Percentiles rank a stretch among this genome's conserved stretches.
These are phyloP conservation scores for Rhizopus arrhizus DNA, from an alignment of 371 early-diverging fungal species.

Conservation along the genomic window DNA sequence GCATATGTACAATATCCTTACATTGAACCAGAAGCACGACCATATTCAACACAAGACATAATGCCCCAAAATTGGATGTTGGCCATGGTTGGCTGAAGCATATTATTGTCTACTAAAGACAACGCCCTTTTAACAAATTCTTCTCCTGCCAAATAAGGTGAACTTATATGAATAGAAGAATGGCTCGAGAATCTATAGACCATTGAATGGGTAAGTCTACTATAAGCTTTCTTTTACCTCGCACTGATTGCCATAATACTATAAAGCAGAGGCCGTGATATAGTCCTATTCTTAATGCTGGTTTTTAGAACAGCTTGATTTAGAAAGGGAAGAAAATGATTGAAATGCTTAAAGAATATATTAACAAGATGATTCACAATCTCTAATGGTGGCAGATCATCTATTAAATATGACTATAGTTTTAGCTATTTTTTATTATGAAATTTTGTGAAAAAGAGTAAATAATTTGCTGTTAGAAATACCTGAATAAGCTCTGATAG, in stretches of 20 bases:
- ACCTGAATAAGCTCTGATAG: neutral
- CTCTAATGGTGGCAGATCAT: constrained; percentile 48
- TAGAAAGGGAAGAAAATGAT: constrained; percentile 59
- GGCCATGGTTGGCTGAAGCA: constrained; percentile 54
- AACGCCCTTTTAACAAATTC: constrained; percentile 45
- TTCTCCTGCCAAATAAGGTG: constrained; percentile 51
- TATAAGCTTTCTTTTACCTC: constrained; percentile 25
- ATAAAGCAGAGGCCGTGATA: constrained; percentile 46
- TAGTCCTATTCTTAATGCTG: constrained; percentile 33
- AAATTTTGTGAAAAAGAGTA: no score
- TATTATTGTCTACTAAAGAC: constrained; percentile 37
- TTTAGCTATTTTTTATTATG: no score
- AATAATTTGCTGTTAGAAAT: neutral
- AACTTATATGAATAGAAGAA: constrained; percentile 40
- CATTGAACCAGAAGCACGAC: constrained; percentile 61
- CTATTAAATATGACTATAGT: neutral
- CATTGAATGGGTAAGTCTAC: neutral
- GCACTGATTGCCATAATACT: constrained; percentile 48
- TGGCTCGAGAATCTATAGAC: constrained; percentile 39
- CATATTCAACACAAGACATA: constrained; percentile 61
- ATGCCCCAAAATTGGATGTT: constrained; percentile 66
- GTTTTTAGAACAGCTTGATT: constrained; percentile 39
- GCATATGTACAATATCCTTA: constrained; percentile 19
- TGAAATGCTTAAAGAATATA: constrained; percentile 60
- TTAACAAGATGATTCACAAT: constrained; percentile 59